Conservation (phyloP, 768 basidiomycete species). For the Tulasnella sp. region DNA sequence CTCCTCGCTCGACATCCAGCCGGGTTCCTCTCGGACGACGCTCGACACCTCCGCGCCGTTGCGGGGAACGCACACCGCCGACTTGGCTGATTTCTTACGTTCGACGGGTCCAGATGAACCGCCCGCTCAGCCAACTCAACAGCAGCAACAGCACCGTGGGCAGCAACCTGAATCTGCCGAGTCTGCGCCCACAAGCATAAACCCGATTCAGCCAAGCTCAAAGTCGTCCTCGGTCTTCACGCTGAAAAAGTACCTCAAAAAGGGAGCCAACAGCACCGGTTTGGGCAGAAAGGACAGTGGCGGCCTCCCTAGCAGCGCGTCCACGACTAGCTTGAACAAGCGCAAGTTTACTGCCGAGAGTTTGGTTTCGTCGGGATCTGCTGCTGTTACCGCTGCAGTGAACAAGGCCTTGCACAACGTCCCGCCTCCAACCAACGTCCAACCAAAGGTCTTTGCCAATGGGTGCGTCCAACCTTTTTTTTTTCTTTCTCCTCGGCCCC, state of each 20-base stretch:
- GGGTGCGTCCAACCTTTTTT: constrained; percentile 10
- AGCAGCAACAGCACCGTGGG: background rate
- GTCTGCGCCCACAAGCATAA: too few relatives aligned
- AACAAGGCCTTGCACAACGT: constrained; percentile 24
- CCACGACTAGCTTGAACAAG: background rate
- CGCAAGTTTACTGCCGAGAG: background rate
- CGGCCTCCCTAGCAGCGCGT: background rate
- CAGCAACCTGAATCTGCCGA: background rate
- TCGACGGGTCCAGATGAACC: constrained; percentile 13
- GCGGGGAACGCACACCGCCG: constrained; percentile 6
- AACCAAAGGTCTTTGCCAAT: constrained; percentile 25
- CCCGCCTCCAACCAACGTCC: constrained; percentile 17
- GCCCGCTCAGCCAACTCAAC: background rate
- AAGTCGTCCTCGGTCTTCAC: background rate
- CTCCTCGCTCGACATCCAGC: background rate
- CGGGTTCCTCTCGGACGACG: background rate
- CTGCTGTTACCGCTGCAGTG: background rate
- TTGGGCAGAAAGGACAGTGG: background rate
- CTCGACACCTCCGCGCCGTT: background rate
- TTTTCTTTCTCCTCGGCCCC: too few relatives aligned
- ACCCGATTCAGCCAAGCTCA: background rate
- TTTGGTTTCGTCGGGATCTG: constrained; percentile 4
- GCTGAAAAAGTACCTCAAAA: background rate
- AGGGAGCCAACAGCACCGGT: background rate
- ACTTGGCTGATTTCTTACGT: constrained; percentile 22